Conservation (phyloP, 2,329 filamentous ascomycete genomes). For the Colletotrichum abscissum region DNA sequence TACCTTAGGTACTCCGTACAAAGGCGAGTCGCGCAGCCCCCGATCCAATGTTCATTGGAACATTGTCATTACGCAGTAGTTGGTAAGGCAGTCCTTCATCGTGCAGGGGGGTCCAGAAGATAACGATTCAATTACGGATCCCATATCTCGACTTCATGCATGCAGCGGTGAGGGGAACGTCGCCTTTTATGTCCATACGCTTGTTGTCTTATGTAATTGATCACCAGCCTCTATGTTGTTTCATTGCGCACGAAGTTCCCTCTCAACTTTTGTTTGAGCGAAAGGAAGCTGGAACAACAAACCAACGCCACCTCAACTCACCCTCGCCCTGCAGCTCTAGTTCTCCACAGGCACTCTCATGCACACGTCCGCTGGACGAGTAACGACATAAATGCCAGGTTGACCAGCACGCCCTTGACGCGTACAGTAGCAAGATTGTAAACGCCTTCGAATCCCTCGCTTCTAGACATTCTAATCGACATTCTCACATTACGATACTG, state of each 20-base stretch:
- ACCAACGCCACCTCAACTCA: not conserved
- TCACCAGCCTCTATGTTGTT: not conserved
- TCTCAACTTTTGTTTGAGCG: not conserved
- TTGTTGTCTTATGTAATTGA: constrained; percentile 12
- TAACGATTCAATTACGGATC: constrained; percentile 4
- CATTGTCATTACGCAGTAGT: not conserved
- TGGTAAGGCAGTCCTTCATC: not conserved
- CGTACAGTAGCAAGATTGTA: not conserved
- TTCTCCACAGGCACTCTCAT: not conserved
- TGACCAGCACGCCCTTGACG: not conserved
- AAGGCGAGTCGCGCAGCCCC: not conserved
- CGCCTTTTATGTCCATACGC: not conserved
- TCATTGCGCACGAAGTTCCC: not conserved
- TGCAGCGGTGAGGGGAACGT: not conserved
- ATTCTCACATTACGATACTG: not conserved
- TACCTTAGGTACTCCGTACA: not conserved
- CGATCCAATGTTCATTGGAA: not conserved
- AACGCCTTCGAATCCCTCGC: not conserved
- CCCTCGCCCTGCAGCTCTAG: not conserved
- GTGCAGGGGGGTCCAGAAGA: not conserved
- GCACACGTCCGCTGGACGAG: not conserved
- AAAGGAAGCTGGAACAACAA: not conserved
- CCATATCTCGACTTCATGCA: not conserved
- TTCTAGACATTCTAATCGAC: not conserved
- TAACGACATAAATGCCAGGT: not conserved